Percentiles rank a stretch among this genome's conserved stretches.
These are phyloP conservation scores for Aspergillus biplanus DNA, from an alignment of 495 filamentous ascomycete genomes.

Conservation along the genomic window DNA sequence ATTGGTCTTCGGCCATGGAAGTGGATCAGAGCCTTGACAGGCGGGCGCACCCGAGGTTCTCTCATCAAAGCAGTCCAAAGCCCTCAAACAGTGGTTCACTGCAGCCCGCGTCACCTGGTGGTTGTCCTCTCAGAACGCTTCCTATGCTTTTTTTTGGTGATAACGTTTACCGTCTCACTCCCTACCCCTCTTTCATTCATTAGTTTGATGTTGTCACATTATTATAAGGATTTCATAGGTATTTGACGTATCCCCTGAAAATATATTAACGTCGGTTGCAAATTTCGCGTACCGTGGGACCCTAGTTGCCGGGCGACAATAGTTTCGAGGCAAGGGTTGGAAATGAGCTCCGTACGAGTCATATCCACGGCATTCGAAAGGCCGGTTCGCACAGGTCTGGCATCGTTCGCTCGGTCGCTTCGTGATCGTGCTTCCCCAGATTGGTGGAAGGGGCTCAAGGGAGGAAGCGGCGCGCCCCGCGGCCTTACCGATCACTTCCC, in stretches of 20 bases:
- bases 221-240: neutral
- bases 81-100: neutral
- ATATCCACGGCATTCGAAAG: neutral
- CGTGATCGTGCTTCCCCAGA: neutral
- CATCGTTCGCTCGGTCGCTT: neutral
- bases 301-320: neutral
- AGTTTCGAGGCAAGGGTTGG: neutral
- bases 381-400: neutral
- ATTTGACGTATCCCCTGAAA: neutral
- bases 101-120: neutral
- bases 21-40: no score
- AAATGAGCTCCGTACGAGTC: neutral
- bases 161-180: neutral
- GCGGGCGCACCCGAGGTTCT: no score
- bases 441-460: neutral
- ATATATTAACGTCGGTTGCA: neutral
- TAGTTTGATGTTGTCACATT: neutral
- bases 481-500: neutral
- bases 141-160: neutral
- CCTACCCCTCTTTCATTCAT: neutral
- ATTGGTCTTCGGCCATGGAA: no score
- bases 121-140: neutral
- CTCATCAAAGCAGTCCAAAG: no score
- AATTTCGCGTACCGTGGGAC: neutral
- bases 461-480: neutral